These are phyloP conservation scores for Arthrinium puccinioides DNA, from an alignment of 2,329 filamentous ascomycete genomes.

Conservation along the genomic window DNA sequence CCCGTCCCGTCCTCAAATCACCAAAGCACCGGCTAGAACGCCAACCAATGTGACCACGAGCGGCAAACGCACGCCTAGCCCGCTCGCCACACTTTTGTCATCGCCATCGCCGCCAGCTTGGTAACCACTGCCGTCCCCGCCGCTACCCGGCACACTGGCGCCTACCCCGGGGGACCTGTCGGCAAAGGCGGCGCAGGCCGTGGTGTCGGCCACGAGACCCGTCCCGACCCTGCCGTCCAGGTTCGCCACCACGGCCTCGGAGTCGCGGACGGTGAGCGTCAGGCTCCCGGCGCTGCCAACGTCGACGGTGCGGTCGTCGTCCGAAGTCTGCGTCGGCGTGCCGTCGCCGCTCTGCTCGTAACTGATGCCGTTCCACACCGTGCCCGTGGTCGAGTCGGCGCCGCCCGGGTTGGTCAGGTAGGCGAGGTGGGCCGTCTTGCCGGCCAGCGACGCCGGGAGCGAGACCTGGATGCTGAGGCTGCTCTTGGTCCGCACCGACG, in stretches of 20 bases:
- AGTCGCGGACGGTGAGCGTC: conserved; percentile 31
- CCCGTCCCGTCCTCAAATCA: no score
- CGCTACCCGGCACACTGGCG: no score
- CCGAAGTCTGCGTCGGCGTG: conserved; percentile 25
- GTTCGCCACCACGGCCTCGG: conserved; percentile 37
- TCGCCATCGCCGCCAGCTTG: not conserved
- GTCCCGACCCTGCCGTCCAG: conserved; percentile 21
- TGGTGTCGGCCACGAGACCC: conserved; percentile 1
- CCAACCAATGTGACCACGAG: not conserved
- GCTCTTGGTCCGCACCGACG: conserved; percentile 26
- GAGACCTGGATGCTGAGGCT: conserved; percentile 32
- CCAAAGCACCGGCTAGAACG: conserved; percentile 1
- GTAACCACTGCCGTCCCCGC: not conserved
- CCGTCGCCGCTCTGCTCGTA: conserved; percentile 35
- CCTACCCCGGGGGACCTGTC: not conserved
- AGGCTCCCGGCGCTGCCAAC: conserved; percentile 25
- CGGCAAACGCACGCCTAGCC: not conserved
- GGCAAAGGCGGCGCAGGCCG: conserved; percentile 3
- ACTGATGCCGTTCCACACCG: conserved; percentile 39
- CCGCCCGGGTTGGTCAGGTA: conserved; percentile 39
- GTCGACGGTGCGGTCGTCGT: conserved; percentile 20
- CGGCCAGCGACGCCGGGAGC: conserved; percentile 27
- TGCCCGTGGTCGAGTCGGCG: conserved; percentile 31
- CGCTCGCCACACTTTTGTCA: not conserved
- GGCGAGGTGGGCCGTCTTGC: conserved; percentile 35